These are phyloP conservation scores for Halteria grandinella DNA, from an alignment of 73 alveolate genomes.

Conservation along the genomic window DNA sequence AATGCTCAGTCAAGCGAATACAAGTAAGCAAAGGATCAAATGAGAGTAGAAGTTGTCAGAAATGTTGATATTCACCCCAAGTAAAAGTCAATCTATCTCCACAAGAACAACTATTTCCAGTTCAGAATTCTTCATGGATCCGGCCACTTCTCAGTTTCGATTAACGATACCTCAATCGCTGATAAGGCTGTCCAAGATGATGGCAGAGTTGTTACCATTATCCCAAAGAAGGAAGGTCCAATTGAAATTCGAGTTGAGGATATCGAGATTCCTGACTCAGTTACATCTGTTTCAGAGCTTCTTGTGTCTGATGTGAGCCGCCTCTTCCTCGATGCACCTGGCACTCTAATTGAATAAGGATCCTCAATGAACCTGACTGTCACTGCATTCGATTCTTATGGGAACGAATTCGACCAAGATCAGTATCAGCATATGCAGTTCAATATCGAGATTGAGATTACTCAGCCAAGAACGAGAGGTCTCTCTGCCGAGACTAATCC, in stretches of 20 bases:
- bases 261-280: constrained; percentile 55
- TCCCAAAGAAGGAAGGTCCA: constrained; percentile 66
- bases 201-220: constrained; percentile 40
- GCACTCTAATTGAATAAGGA: constrained; percentile 63
- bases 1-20: neutral
- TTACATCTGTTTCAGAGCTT: constrained; percentile 56
- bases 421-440: constrained; percentile 58
- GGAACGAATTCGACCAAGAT: constrained; percentile 37
- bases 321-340: constrained; percentile 63
- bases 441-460: constrained; percentile 54
- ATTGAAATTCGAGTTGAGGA: constrained; percentile 64
- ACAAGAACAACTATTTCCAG: constrained; percentile 42
- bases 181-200: constrained; percentile 25
- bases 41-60: constrained; percentile 42
- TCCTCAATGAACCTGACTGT: constrained; percentile 37
- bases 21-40: constrained; percentile 6
- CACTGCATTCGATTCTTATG: constrained; percentile 56
- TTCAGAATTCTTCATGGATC: constrained; percentile 65
- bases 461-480: constrained; percentile 19
- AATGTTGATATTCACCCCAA: constrained; percentile 57
- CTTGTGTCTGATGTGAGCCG: constrained; percentile 59
- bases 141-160: constrained; percentile 42
- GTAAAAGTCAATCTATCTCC: constrained; percentile 55
- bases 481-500: constrained; percentile 3
- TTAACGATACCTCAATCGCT: constrained; percentile 59